phyloP scores from a whole-genome alignment of 352 stramenopile species.

The Aphanomyces cochlioides region DNA sequence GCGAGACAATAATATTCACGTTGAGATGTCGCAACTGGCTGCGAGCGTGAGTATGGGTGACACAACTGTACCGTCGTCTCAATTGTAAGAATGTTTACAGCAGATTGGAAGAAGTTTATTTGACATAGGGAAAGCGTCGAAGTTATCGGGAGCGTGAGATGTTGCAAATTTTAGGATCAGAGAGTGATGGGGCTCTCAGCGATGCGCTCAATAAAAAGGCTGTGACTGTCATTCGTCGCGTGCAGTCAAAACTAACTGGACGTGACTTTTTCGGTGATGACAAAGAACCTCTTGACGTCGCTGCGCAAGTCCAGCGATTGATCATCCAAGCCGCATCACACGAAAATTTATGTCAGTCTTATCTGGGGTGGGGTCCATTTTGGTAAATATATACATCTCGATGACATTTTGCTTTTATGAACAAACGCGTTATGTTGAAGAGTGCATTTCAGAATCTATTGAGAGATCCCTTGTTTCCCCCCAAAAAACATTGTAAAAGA shows the following conservation, averaged over 20 bases:
- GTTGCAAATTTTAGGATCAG: conserved; percentile 66
- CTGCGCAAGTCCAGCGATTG: conserved; percentile 92
- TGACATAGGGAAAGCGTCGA: conserved; percentile 32
- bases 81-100: conserved; percentile 9
- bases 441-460: no score
- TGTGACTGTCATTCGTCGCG: conserved; percentile 94
- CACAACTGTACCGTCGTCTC: conserved; percentile 12
- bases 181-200: conserved; percentile 65
- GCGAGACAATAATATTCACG: conserved; percentile 50
- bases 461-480: no score
- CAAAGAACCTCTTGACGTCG: conserved; percentile 67
- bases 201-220: conserved; percentile 95
- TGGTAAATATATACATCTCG: conserved; percentile 43
- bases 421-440: conserved; percentile 53
- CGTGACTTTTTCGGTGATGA: conserved; percentile 92
- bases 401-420: no score
- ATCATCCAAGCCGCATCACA: conserved; percentile 97
- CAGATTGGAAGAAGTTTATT: not conserved
- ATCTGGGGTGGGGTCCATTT: conserved; percentile 97
- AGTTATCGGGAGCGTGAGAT: conserved; percentile 83
- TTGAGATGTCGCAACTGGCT: conserved; percentile 78
- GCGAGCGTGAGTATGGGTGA: conserved; percentile 63
- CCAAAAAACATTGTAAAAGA: no score
- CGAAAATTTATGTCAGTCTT: conserved; percentile 99
- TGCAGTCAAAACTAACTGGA: conserved; percentile 98